Evolutionary conservation across 108 stramenopile genomes (phyloP).

Genomic region (Nannochloropsis gaditana): DNA sequence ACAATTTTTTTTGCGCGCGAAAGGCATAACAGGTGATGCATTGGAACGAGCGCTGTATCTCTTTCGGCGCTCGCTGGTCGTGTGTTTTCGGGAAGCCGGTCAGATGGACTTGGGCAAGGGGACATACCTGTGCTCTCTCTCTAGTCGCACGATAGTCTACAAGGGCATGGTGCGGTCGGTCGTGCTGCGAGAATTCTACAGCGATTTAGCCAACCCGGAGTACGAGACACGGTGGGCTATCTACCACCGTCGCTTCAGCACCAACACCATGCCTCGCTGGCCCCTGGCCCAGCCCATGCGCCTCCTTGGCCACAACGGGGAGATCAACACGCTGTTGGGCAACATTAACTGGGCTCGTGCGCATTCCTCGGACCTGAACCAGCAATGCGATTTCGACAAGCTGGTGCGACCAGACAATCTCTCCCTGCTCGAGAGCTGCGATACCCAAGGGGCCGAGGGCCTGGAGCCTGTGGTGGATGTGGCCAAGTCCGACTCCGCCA

Average conservation of each 20-base stretch:
- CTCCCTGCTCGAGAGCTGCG: neutral
- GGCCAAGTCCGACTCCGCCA: conserved; percentile 46
- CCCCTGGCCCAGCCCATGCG: conserved; percentile 53
- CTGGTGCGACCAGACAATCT: conserved; percentile 9
- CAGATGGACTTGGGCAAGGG: conserved; percentile 30
- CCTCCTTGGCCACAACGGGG: conserved; percentile 56
- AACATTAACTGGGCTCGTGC: conserved; percentile 55
- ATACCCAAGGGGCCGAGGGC: conserved; percentile 21
- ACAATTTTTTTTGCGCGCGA: conserved; percentile 40
- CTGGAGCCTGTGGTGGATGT: conserved; percentile 46
- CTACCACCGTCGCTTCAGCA: conserved; percentile 56
- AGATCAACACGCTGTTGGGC: conserved; percentile 57
- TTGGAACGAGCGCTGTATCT: conserved; percentile 43
- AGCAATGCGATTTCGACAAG: conserved; percentile 29
- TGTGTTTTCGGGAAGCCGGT: conserved; percentile 39
- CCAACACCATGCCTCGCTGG: conserved; percentile 56
- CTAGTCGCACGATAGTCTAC: conserved; percentile 49
- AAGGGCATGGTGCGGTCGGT: conserved; percentile 53
- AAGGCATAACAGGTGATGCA: conserved; percentile 22
- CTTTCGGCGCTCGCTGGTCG: conserved; percentile 27
- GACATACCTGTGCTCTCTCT: conserved; percentile 54
- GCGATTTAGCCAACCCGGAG: conserved; percentile 51
- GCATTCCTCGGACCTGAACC: conserved; percentile 32
- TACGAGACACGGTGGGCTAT: conserved; percentile 50
- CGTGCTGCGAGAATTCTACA: conserved; percentile 51